Evolutionary conservation across 2,329 filamentous ascomycete genomes (phyloP), one percentile per base, ranked within the genome.

Genomic region (Fusarium sulawesiense): DNA sequence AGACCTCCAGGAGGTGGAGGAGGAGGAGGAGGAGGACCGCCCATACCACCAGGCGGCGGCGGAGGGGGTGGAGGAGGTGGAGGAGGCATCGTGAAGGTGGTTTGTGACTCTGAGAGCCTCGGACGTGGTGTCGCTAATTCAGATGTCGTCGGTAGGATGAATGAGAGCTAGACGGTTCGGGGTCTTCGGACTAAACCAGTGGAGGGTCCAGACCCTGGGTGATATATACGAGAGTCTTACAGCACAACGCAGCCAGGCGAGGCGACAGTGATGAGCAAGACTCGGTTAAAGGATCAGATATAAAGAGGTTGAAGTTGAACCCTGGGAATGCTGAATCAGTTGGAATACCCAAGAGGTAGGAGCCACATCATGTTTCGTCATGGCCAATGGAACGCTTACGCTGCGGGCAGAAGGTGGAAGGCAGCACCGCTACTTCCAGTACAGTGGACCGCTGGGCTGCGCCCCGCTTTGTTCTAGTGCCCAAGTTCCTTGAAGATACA

Each of bases 51-150:
- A 21, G 21, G 21, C 21, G 21, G 21, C 21, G 21, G 21, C 21
- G 21, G 92, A 34, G 92, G 92, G 3, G 91, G 92, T 13, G 92
- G 91, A 4, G 92, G 91, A 56, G 91, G 79, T 54, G 92, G 91
- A 66, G 91, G 76, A 69, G 79, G 81, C 81, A 81, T 81, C 45
- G 18, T 63, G 68, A 63, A 30, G n/a, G 32, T 41, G 23, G 18
- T 51, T 27, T 27, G 23, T 51, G 18, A 41, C 49, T 23, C 25
- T 34, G 49, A 25, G 34, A 51, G 37, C 32, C 23, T 68, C 29
- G 41, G 46, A 21, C 37, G 53, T 58, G 32, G 66, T 49, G 56
- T 60, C 58, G 61, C 53, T 40, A 66, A 64, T 54, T 59, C 44
- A 57, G 56, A 27, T 61, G 60, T 66, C 64, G 66, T 64, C 59